Base-by-base conservation (phyloP, 768 basidiomycete genomes). In the Termitomyces sp. region DNA sequence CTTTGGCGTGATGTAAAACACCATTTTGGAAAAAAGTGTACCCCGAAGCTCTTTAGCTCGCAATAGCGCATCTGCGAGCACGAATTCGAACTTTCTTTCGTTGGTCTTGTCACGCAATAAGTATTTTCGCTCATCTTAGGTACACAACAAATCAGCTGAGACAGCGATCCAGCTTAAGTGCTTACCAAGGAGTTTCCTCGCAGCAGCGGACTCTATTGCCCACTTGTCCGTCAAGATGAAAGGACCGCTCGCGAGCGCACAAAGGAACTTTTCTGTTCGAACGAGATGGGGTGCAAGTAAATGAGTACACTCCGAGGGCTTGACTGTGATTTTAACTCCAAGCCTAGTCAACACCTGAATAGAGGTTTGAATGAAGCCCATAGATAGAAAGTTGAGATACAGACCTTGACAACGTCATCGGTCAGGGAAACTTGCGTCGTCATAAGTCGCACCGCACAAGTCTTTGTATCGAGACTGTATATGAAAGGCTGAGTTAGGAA, bases 241-340 rank as follows among this genome's bases (percentile, higher is more conserved):
- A 0, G 89, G 87, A 0, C 80, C 83, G 0, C 71, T 71, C 0
- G 89, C 78, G 64, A 96, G 74, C 0, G 91, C 91, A 64, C 85
- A 86, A 0, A 97, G 77, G 68, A 96, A 89, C 70, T 96, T 97
- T 68, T 94, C 90, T 1, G 95, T 96, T 5, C 94, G 82, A 5
- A 87, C 84, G 28, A 95, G 76, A 30, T 77, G 76, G 36, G 80
- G 82, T 10, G 84, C 82, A 50, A 96, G 71, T 13, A 97, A 78
- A 72, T 95, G 91, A 0, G 93, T 96, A 66, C 88, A 92, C 56
- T 92, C 85, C 1, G 70, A 67, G 0, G 88, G 77, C 36, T 83
- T 80, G 2, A 79, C 77, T 8, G 84, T 84, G 58, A 86, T 74
- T 62, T 81, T 85, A 8, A 82, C 86, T 0, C 93, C 93, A 0